Base-by-base conservation (phyloP, 371 early-diverging fungal genomes). In the Mucor racemosus region DNA sequence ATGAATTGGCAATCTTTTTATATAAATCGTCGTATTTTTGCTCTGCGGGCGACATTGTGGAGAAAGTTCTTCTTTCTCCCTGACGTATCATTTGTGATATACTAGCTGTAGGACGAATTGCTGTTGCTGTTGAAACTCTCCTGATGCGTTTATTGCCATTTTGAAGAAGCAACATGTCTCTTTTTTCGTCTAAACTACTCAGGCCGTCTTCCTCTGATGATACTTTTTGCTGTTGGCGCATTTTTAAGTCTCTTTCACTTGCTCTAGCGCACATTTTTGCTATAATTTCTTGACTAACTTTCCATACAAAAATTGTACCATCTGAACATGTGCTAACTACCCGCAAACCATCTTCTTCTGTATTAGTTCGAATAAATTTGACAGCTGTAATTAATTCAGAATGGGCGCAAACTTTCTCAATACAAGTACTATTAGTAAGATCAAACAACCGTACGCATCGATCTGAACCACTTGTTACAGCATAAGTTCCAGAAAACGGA, bases 251-350 rank as follows among this genome's bases (percentile, higher is more conserved):
- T 21, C 68, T 61, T 7, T 77, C 76, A 19, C 39, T 50, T 0
- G 76, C 69, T 3, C 84, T 62, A n/a, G 79, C 67, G 34, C 64
- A 66, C 85, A 88, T 88, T 42, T 84, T 78, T 7, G 71, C 70
- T n/a, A 84, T 72, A 21, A 91, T 69, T 6, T 86, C 84, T 31
- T 76, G 71, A 4, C 81, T 73, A 3, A 93, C 68, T 57, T 81
- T 79, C 94, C 94, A 95, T 0, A 95, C 82, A 74, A 93, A 87
- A 9, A 94, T 78, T 13, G 91, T 92, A 0, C 94, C 93, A 67
- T 95, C 94, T 0, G 89, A 91, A 62, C 90, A 86, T 6, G 93
- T 91, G 9, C 92, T 90, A 31, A 92, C 76, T 5, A 95, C 72
- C 0, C 89, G 81, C 11, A 84, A 60, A 17, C 79, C 77, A 35